A percentile compares a stretch with the other conserved stretches of the same genome.
Evolutionary conservation across 495 filamentous ascomycete species (phyloP).

Genomic region (Xylaria curta): DNA sequence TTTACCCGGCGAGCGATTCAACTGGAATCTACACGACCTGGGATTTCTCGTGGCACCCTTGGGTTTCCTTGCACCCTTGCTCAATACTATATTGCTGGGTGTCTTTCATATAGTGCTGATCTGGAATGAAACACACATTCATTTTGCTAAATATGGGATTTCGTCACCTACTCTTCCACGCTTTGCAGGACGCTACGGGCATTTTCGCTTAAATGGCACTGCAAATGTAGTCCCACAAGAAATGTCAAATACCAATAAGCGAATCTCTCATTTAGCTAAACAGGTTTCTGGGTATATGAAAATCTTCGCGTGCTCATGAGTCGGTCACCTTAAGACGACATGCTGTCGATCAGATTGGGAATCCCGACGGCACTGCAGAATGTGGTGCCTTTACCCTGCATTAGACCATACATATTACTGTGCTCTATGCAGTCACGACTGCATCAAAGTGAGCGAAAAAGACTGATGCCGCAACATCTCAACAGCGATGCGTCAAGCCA

Average conservation of each 20-base stretch:
- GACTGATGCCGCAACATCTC: neutral
- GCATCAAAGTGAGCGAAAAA: neutral
- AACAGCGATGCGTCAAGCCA: neutral
- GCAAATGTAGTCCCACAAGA: neutral
- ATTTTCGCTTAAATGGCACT: neutral
- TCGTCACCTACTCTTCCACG: neutral
- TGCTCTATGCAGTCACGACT: neutral
- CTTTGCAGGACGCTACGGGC: neutral
- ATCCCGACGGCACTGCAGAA: constrained; percentile 3
- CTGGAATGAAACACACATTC: neutral
- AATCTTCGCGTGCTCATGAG: constrained; percentile 3
- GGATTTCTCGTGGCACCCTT: neutral
- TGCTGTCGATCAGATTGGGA: neutral
- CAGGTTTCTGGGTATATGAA: neutral
- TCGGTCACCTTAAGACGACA: neutral
- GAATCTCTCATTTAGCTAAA: neutral
- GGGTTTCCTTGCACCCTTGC: neutral
- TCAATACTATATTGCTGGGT: neutral
- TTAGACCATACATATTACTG: constrained; percentile 5
- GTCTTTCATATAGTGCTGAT: neutral
- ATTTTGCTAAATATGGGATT: constrained; percentile 12
- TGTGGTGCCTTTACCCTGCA: neutral
- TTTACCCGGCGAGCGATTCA: constrained; percentile 23
- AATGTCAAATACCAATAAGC: neutral
- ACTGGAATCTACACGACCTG: constrained; percentile 13